Conservation (phyloP, 2,329 filamentous ascomycete genomes). For the Curvularia eragrostidis region DNA sequence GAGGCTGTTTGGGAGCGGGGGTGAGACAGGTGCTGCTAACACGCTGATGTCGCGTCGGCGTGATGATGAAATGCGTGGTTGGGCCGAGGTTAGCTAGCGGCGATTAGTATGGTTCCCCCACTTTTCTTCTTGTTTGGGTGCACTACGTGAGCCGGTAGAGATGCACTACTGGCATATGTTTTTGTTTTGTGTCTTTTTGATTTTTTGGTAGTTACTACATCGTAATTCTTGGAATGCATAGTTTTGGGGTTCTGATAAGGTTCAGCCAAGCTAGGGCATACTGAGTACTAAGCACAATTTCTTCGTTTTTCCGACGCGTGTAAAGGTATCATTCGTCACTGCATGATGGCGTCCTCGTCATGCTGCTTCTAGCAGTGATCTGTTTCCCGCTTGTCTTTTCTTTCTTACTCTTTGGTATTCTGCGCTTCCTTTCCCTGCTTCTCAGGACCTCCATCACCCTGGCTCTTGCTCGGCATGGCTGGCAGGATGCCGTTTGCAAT, state of each 20-base stretch:
- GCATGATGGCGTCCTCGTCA: not conserved
- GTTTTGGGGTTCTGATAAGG: not conserved
- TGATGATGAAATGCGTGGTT: conserved; percentile 5
- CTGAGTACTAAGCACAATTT: not conserved
- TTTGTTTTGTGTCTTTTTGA: not conserved
- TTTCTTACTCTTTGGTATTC: not conserved
- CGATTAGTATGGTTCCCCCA: conserved; percentile 11
- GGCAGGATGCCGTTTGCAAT: conserved; percentile 42
- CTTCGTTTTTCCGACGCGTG: not conserved
- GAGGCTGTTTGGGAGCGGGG: not conserved
- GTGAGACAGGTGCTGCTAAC: not conserved
- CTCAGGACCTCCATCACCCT: not conserved
- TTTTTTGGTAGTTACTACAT: no score
- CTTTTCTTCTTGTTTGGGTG: conserved; percentile 12
- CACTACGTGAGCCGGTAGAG: not conserved
- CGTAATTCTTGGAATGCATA: not conserved
- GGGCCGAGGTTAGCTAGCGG: conserved; percentile 10
- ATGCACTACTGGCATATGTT: not conserved
- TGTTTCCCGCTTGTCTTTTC: not conserved
- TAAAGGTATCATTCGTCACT: not conserved
- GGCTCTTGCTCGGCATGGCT: conserved; percentile 20
- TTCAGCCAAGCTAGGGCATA: not conserved
- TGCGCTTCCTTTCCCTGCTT: not conserved
- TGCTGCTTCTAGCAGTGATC: not conserved
- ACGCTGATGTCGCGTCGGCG: conserved; percentile 2